A percentile compares a stretch with the other conserved stretches of the same genome.
Evolutionary conservation across 768 basidiomycete genomes (phyloP).

Genomic region (Cyathus striatus): DNA sequence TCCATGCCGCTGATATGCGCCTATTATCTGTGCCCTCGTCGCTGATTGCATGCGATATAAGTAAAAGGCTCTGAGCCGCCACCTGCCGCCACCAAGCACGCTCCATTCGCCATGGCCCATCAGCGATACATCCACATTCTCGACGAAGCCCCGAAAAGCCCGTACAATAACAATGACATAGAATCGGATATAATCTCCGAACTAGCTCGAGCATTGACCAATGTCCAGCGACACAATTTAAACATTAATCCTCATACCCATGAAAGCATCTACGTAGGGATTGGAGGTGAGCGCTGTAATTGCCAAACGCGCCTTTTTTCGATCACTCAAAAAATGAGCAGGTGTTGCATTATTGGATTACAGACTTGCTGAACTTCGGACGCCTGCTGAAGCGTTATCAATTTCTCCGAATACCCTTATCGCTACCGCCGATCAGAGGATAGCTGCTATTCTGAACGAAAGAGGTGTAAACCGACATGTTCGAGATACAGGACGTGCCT

Average conservation of each 20-base stretch:
- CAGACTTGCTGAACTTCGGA: slow-evolving; percentile 3
- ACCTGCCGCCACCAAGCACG: too few species aligned
- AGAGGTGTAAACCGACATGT: neutral
- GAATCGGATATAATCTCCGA: neutral
- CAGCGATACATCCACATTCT: slow-evolving; percentile 1
- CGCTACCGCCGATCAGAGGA: slow-evolving; percentile 5
- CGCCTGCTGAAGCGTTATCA: slow-evolving; percentile 3
- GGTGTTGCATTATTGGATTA: slow-evolving; percentile 11
- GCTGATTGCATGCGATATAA: too few species aligned
- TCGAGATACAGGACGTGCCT: slow-evolving; percentile 10
- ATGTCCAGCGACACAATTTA: slow-evolving; percentile 13
- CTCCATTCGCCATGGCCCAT: too few species aligned
- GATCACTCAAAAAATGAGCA: neutral
- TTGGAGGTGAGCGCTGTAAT: slow-evolving; percentile 11
- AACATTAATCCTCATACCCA: slow-evolving; percentile 8
- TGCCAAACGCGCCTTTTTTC: neutral
- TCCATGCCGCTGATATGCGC: too few species aligned
- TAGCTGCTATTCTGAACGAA: neutral
- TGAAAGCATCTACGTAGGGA: slow-evolving; percentile 21
- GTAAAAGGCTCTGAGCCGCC: too few species aligned
- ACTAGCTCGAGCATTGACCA: too few species aligned
- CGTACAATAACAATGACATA: too few species aligned
- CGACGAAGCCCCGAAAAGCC: too few species aligned
- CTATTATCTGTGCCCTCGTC: too few species aligned
- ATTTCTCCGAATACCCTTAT: slow-evolving; percentile 5